Evolutionary conservation across 1,139 yeast genomes (phyloP).

Genomic region (Diutina siamensis): DNA sequence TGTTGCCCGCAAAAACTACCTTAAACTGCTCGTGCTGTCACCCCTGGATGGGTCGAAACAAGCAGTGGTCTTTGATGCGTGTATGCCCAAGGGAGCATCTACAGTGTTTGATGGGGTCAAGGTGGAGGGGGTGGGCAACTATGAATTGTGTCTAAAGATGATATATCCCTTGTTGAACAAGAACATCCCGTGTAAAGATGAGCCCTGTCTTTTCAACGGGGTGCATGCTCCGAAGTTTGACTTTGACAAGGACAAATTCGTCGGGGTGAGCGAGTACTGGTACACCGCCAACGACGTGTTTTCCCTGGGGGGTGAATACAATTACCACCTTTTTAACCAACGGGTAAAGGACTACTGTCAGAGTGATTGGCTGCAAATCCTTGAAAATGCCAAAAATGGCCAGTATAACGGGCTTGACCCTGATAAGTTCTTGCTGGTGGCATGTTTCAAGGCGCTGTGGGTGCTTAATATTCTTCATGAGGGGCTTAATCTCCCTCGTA

Average conservation of each 20-base stretch:
- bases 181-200: constrained; percentile 60
- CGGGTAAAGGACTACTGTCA: constrained; percentile 56
- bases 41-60: constrained; percentile 6
- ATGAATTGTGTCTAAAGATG: constrained; percentile 52
- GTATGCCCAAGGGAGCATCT: constrained; percentile 50
- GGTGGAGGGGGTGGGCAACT: constrained; percentile 55
- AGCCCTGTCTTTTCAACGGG: constrained; percentile 72
- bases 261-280: constrained; percentile 79
- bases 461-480: constrained; percentile 66
- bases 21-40: constrained; percentile 24
- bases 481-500: constrained; percentile 63
- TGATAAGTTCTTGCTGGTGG: constrained; percentile 39
- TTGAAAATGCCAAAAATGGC: constrained; percentile 39
- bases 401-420: constrained; percentile 33
- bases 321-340: constrained; percentile 46
- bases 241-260: constrained; percentile 58
- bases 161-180: constrained; percentile 63
- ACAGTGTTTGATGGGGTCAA: constrained; percentile 33
- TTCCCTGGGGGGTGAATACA: constrained; percentile 67
- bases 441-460: constrained; percentile 81
- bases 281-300: constrained; percentile 76
- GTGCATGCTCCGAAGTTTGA: constrained; percentile 68
- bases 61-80: constrained; percentile 47
- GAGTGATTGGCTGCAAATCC: constrained; percentile 46
- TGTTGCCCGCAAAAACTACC: constrained; percentile 57